Conservation (phyloP, 78 protist genomes). For the Dictyostelium purpureum region DNA sequence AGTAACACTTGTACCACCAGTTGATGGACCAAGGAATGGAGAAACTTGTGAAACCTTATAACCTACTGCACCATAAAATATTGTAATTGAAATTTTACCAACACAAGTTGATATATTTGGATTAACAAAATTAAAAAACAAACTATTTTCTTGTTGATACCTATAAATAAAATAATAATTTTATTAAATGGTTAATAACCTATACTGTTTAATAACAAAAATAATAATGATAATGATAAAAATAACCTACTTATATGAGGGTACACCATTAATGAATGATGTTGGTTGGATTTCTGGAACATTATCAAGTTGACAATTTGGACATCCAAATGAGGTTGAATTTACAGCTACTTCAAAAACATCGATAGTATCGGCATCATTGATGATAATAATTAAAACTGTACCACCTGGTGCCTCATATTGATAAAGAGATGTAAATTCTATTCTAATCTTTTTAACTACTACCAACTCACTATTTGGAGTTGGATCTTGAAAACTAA, state of each 20-base stretch:
- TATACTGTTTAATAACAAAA: no score
- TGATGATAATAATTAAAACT: not conserved
- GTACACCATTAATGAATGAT: not conserved
- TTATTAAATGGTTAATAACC: not conserved
- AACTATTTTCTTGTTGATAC: not conserved
- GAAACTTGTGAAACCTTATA: not conserved
- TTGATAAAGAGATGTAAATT: not conserved
- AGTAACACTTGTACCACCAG: not conserved
- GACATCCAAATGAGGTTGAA: not conserved
- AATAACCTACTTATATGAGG: not conserved
- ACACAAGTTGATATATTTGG: not conserved
- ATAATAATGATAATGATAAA: not conserved
- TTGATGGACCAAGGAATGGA: not conserved
- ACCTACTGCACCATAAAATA: conserved; percentile 43
- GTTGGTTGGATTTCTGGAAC: not conserved
- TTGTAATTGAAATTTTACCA: not conserved
- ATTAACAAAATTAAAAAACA: no score
- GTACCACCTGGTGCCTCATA: not conserved
- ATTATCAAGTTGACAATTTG: not conserved
- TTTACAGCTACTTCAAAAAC: not conserved
- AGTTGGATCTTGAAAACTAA: not conserved
- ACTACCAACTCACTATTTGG: not conserved
- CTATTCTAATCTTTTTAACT: not conserved
- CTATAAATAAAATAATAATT: not conserved
- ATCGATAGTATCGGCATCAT: not conserved